phyloP scores from a whole-genome alignment of 106 monocot genomes.

The Triglochin maritima region DNA sequence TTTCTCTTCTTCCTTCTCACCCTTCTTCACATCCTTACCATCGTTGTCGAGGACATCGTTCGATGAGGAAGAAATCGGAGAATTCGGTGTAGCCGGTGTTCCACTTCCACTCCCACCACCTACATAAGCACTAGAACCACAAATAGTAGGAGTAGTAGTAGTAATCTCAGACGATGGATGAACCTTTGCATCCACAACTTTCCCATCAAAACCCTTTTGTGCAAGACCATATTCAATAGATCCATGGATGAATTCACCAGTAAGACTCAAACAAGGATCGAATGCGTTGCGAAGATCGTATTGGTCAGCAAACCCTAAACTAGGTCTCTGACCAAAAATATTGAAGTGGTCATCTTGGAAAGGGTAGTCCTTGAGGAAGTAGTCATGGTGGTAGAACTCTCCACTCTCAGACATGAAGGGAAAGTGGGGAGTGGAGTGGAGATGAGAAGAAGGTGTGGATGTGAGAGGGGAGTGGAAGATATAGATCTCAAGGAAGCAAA shows the following conservation, averaged over 20 bases:
- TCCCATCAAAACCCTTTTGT: slow-evolving; percentile 7
- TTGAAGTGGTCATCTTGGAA: neutral
- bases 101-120: slow-evolving; percentile 10
- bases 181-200: neutral
- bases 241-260: slow-evolving; percentile 19
- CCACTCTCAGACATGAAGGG: slow-evolving; percentile 5
- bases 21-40: slow-evolving; percentile 18
- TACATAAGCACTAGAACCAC: neutral
- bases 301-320: neutral
- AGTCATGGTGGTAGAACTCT: slow-evolving; percentile 2
- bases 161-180: neutral
- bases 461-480: neutral
- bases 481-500: neutral
- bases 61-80: slow-evolving; percentile 65
- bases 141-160: neutral
- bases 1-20: slow-evolving; percentile 7
- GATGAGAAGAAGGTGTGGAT: neutral
- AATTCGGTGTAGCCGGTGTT: slow-evolving; percentile 39
- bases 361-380: neutral
- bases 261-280: slow-evolving; percentile 3
- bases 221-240: slow-evolving; percentile 20
- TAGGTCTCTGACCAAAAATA: neutral
- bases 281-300: neutral
- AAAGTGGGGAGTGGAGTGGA: neutral
- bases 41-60: slow-evolving; percentile 49